Conservation (phyloP, 73 alveolate species). For the Tetrahymena elliotti region DNA sequence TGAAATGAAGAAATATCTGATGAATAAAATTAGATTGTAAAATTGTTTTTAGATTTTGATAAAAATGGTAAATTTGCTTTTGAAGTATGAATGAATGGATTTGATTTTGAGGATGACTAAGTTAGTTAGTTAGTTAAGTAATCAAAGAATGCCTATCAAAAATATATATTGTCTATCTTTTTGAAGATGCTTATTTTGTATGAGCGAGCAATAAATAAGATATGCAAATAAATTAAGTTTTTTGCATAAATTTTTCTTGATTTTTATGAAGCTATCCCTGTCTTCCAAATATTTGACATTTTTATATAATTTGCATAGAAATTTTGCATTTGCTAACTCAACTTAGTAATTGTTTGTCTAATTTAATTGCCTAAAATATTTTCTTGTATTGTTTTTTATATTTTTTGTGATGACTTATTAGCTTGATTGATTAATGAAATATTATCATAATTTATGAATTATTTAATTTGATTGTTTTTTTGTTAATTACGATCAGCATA, state of each 20-base stretch:
- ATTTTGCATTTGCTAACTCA: not conserved
- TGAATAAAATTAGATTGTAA: no score
- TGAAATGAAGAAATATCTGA: no score
- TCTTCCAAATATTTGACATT: not conserved
- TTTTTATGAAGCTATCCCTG: not conserved
- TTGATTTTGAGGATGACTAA: not conserved
- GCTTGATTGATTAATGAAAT: not conserved
- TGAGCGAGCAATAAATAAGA: not conserved
- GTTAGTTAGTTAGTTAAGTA: no score
- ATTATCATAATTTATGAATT: not conserved
- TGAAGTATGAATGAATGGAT: not conserved
- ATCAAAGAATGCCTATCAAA: not conserved
- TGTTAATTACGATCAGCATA: conserved; percentile 1
- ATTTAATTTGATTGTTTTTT: no score
- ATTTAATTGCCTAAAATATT: not conserved
- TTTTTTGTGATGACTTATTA: not conserved
- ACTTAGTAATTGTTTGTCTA: not conserved
- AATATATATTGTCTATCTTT: not conserved
- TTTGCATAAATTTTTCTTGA: not conserved
- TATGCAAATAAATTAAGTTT: not conserved
- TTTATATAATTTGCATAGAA: no score
- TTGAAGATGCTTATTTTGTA: not conserved
- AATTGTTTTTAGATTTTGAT: no score
- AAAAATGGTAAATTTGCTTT: no score
- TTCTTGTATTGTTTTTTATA: not conserved